Percentiles rank a stretch among this genome's conserved stretches.
phyloP scores from a whole-genome alignment of 129 eudicot species.

The Dittrichia graveolens region DNA sequence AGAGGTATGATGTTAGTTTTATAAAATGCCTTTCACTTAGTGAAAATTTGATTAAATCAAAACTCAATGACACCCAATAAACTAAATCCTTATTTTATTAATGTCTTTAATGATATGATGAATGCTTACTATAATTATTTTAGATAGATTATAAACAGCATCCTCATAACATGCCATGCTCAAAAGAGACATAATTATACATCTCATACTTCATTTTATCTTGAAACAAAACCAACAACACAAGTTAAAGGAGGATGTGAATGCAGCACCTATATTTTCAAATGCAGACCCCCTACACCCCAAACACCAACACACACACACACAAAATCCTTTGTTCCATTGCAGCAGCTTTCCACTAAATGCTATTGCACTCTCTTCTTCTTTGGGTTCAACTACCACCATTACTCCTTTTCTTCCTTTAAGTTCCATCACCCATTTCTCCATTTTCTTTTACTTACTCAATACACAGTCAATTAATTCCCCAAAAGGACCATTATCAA shows the following conservation, averaged over 20 bases:
- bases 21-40: no score
- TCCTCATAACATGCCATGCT: conserved; percentile 16
- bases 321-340: conserved; percentile 21
- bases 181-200: conserved; percentile 20
- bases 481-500: conserved; percentile 23
- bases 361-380: conserved; percentile 31
- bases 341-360: conserved; percentile 34
- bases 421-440: conserved; percentile 26
- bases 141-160: background rate
- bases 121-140: background rate
- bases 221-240: conserved; percentile 3
- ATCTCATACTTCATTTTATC: conserved; percentile 16
- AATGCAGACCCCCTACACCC: background rate
- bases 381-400: conserved; percentile 35
- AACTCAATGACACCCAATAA: background rate
- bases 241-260: background rate
- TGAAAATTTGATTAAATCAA: no score
- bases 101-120: background rate
- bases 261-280: conserved; percentile 2
- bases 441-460: conserved; percentile 28
- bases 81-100: background rate
- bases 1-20: no score
- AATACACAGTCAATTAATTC: conserved; percentile 19
- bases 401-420: conserved; percentile 31
- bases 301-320: background rate